A percentile compares a stretch with the other conserved stretches of the same genome.
These are phyloP conservation scores for Lasiosphaeris hirsuta DNA, from an alignment of 495 filamentous ascomycete species.

Conservation along the genomic window DNA sequence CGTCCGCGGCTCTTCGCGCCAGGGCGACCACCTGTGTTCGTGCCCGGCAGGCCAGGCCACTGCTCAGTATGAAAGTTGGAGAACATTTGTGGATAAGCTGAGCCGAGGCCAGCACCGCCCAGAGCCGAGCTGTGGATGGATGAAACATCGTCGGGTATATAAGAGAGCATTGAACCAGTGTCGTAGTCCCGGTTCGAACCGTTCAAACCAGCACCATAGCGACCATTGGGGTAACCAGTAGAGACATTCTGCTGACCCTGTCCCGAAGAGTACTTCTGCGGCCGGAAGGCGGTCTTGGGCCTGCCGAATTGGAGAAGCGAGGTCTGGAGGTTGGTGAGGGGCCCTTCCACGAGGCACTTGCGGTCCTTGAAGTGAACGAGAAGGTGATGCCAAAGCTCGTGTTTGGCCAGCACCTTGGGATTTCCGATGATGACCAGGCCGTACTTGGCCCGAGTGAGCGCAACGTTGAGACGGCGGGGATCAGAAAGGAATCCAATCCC, in stretches of 20 bases:
- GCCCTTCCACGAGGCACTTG: constrained; percentile 93
- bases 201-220: constrained; percentile 41
- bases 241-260: constrained; percentile 63
- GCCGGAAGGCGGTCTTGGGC: constrained; percentile 88
- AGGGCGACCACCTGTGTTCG: constrained; percentile 53
- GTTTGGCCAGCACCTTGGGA: constrained; percentile 95
- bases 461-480: constrained; percentile 97
- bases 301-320: constrained; percentile 93
- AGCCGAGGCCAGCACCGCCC: constrained; percentile 71
- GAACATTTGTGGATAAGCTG: constrained; percentile 93
- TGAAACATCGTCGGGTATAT: constrained; percentile 96
- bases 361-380: constrained; percentile 96
- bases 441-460: constrained; percentile 93
- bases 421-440: constrained; percentile 96
- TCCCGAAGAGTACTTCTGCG: constrained; percentile 61
- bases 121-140: constrained; percentile 91
- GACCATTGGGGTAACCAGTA: constrained; percentile 58
- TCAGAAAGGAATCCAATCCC: constrained; percentile 99
- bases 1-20: constrained; percentile 55
- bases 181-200: constrained; percentile 71
- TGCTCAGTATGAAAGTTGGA: constrained; percentile 80
- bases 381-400: constrained; percentile 96
- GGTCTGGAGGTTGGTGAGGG: constrained; percentile 91
- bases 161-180: constrained; percentile 80
- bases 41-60: constrained; percentile 79